Evolutionary conservation across 352 stramenopile species (phyloP).

Genomic region (Phytophthora meadii): DNA sequence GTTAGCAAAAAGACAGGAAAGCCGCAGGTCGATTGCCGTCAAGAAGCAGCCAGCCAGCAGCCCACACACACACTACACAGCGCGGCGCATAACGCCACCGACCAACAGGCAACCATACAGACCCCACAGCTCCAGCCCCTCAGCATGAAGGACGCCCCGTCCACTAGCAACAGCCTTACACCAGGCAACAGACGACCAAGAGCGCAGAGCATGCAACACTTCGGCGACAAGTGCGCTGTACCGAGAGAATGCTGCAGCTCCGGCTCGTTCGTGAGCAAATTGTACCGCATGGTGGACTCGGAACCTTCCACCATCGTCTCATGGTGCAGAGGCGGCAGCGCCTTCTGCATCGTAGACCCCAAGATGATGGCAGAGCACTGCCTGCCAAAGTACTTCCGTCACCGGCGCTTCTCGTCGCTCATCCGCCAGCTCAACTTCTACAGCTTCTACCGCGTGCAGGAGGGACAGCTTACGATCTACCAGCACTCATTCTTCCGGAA

Average conservation of each 20-base stretch:
- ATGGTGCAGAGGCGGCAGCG: conserved; percentile 89
- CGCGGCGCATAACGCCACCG: conserved; percentile 15
- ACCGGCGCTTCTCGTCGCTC: conserved; percentile 88
- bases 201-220: conserved; percentile 63
- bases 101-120: conserved; percentile 9
- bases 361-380: conserved; percentile 90
- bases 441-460: conserved; percentile 92
- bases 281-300: conserved; percentile 87
- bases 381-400: conserved; percentile 92
- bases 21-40: conserved; percentile 31
- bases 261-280: conserved; percentile 86
- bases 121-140: conserved; percentile 1
- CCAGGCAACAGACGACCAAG: conserved; percentile 44
- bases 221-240: conserved; percentile 36
- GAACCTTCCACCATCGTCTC: conserved; percentile 83
- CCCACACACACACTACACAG: neutral
- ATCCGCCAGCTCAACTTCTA: conserved; percentile 94
- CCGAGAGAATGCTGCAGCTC: conserved; percentile 64
- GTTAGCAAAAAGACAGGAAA: conserved; percentile 68
- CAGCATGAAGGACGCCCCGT: conserved; percentile 40
- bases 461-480: conserved; percentile 87
- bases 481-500: conserved; percentile 89
- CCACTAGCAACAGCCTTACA: conserved; percentile 4
- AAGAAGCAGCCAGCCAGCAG: neutral
- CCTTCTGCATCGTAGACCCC: conserved; percentile 92